A percentile compares a stretch with the other conserved stretches of the same genome.
Conservation (phyloP, 805 yeast genomes). For the Candida nitratophila region DNA sequence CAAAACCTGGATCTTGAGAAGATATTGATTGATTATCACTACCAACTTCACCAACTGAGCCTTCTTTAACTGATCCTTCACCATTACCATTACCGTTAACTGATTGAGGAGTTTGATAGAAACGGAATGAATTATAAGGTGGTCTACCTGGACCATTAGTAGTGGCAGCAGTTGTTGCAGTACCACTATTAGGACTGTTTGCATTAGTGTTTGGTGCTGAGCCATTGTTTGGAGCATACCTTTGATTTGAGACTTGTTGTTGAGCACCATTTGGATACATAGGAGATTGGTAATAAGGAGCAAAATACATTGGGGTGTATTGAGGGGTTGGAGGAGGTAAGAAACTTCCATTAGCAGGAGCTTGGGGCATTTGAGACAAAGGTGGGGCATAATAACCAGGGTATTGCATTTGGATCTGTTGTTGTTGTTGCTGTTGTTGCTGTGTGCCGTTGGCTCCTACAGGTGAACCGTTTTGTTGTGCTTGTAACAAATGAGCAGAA, state of each 20-base stretch:
- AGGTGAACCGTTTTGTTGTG: neutral
- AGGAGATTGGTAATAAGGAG: conserved; percentile 14
- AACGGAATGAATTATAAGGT: neutral
- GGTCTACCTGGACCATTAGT: neutral
- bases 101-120: neutral
- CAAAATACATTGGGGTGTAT: conserved; percentile 16
- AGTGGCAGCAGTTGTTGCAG: conserved; percentile 2
- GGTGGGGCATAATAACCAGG: conserved; percentile 1
- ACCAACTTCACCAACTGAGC: neutral
- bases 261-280: neutral
- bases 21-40: neutral
- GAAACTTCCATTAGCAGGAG: conserved; percentile 7
- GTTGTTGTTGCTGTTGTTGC: neutral
- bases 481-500: neutral
- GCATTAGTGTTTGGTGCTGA: neutral
- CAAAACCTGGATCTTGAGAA: neutral
- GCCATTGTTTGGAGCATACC: neutral
- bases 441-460: neutral
- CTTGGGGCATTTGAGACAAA: neutral
- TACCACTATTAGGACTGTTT: neutral
- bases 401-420: conserved; percentile 1
- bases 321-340: conserved; percentile 21
- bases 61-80: neutral
- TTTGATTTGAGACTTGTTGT: neutral
- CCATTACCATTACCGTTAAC: neutral